Conservation (phyloP, 345 rosid genomes). For the Salix viminalis region DNA sequence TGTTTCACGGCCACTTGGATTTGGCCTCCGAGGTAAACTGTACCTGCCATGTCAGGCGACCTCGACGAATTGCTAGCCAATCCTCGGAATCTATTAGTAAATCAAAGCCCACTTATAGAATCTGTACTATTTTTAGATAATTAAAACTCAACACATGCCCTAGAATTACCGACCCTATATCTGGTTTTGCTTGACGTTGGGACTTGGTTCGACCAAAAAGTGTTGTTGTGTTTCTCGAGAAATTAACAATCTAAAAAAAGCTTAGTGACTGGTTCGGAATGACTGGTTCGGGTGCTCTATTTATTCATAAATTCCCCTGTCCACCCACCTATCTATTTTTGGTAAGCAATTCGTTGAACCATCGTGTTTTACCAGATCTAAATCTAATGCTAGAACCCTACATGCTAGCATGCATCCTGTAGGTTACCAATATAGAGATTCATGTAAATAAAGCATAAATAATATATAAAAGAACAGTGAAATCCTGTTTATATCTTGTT, state of each 20-base stretch:
- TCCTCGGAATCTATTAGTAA: not conserved
- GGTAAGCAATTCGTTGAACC: not conserved
- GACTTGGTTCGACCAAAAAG: not conserved
- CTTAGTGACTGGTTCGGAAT: not conserved
- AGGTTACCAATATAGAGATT: not conserved
- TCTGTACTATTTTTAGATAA: not conserved
- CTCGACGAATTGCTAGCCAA: not conserved
- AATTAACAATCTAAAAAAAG: not conserved
- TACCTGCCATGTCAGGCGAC: slow-evolving; percentile 1
- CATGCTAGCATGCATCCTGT: not conserved
- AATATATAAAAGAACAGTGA: not conserved
- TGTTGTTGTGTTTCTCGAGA: not conserved
- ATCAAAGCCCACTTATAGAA: not conserved
- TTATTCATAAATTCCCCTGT: not conserved
- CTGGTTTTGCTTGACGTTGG: not conserved
- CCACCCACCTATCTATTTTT: not conserved
- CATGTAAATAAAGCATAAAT: not conserved
- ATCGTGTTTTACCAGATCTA: not conserved
- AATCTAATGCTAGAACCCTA: not conserved
- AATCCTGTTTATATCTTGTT: not conserved
- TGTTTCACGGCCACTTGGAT: not conserved
- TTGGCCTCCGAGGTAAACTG: slow-evolving; percentile 2
- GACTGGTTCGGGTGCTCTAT: not conserved
- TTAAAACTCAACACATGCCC: not conserved
- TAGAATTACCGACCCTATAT: not conserved